A percentile compares a stretch with the other conserved stretches of the same genome.
These are phyloP conservation scores for Phascolomyces articulosus DNA, from an alignment of 371 early-diverging fungal species.

Conservation along the genomic window DNA sequence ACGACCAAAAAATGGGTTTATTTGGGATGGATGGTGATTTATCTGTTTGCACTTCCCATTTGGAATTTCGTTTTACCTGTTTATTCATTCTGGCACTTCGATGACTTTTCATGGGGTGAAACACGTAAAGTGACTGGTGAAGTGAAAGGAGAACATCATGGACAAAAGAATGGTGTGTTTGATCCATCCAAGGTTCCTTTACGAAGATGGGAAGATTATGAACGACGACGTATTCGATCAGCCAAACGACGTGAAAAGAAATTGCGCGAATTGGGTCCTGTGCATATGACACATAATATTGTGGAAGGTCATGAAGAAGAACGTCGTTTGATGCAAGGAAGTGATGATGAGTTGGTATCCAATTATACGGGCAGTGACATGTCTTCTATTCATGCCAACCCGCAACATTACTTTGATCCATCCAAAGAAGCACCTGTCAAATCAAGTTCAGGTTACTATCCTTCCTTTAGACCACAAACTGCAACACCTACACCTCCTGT, in stretches of 20 bases:
- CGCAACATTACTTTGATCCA: slow-evolving; percentile 36
- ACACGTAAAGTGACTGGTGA: slow-evolving; percentile 85
- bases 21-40: slow-evolving; percentile 87
- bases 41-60: slow-evolving; percentile 89
- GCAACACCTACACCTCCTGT: slow-evolving; percentile 7
- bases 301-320: slow-evolving; percentile 16
- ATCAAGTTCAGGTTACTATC: slow-evolving; percentile 30
- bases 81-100: slow-evolving; percentile 99
- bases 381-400: slow-evolving; percentile 15
- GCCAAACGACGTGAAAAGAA: slow-evolving; percentile 55
- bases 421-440: slow-evolving; percentile 36
- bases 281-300: slow-evolving; percentile 18
- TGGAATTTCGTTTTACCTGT: slow-evolving; percentile 96
- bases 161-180: slow-evolving; percentile 52
- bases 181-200: slow-evolving; percentile 57
- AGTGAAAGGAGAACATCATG: slow-evolving; percentile 75
- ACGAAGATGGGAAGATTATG: slow-evolving; percentile 61
- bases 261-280: slow-evolving; percentile 30
- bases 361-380: slow-evolving; percentile 19
- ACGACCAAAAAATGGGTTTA: slow-evolving; percentile 87
- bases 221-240: slow-evolving; percentile 26
- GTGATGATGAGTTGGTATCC: slow-evolving; percentile 8
- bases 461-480: slow-evolving; percentile 21
- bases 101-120: slow-evolving; percentile 98
- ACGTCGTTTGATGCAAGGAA: background rate